Base-by-base conservation (phyloP, 2,329 filamentous ascomycete species). In the Stagonosporopsis chrysanthemi region DNA sequence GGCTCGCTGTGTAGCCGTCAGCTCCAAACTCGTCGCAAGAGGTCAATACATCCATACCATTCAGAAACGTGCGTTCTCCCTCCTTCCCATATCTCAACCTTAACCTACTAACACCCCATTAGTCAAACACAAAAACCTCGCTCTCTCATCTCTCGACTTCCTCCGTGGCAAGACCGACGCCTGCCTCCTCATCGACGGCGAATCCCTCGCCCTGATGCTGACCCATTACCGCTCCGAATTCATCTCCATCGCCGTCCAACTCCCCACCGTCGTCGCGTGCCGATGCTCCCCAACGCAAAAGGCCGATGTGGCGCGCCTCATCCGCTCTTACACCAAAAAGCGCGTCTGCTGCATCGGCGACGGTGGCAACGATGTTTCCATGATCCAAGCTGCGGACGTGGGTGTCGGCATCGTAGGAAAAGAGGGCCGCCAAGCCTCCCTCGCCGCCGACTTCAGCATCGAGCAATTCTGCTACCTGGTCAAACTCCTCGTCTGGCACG, bases 331-430 rank as follows among this genome's bases (percentile, higher is more conserved):
- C 77, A 99, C 95, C 19, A 92, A 91, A 77, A 98, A 98, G 78
- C 90, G 96, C 14, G 91, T 98, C 15, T 97, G 93, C 79, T 98
- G 95, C 73, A 99, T 99, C 66, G 95, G 95, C 35, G 95, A 99
- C 72, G 95, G 95, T 64, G 95, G 96, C 68, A 99, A 99, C 78
- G 96, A 99, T 75, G 95, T 99, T 5, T 94, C 90, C 66, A 99
- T 99, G 95, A 99, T 99, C 66, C 95, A 98, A 81, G 94, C 95
- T 7, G 95, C 96, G 0, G 95, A 99, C 71, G 93, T 99, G 0
- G 96, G 96, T 59, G 94, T 99, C 24, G 95, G 95, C 60, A 99
- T 99, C 61, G 95, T 98, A 0, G 95, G 95, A 58, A 99, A 99
- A 80, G 95, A 99, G 80, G 95, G 95, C 31, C 88, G 91, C 22